A percentile compares a stretch with the other conserved stretches of the same genome.
These are phyloP conservation scores for Coemansia sp. DNA, from an alignment of 192 early-diverging fungal genomes.

Conservation along the genomic window DNA sequence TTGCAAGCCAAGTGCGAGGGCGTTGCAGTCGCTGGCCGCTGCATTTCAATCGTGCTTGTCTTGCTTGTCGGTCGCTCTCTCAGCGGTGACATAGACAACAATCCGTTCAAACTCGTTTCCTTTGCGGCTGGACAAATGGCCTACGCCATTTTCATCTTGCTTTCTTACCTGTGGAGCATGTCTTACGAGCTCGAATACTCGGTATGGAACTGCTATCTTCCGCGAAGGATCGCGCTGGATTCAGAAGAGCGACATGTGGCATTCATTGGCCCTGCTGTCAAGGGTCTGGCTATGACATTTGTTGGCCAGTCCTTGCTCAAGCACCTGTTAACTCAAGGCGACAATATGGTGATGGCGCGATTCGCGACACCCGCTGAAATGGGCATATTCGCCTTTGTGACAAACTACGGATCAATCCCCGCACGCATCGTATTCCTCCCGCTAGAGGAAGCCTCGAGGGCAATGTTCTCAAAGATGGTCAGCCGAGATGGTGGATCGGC, in stretches of 20 bases:
- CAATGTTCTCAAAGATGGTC: slow-evolving; percentile 73
- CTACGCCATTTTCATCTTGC: slow-evolving; percentile 63
- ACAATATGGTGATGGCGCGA: slow-evolving; percentile 83
- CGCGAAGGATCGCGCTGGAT: background rate
- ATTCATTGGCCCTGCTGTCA: slow-evolving; percentile 63
- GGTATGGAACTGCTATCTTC: slow-evolving; percentile 38
- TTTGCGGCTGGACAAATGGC: slow-evolving; percentile 81
- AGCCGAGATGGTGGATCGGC: background rate
- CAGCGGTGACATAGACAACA: slow-evolving; percentile 17
- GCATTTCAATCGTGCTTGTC: slow-evolving; percentile 64
- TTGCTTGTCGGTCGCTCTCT: slow-evolving; percentile 55
- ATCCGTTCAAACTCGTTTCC: slow-evolving; percentile 64
- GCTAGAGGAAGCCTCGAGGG: slow-evolving; percentile 86
- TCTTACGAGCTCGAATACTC: slow-evolving; percentile 36
- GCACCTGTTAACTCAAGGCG: slow-evolving; percentile 93
- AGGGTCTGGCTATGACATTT: slow-evolving; percentile 73
- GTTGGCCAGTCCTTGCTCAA: slow-evolving; percentile 89
- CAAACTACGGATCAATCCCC: slow-evolving; percentile 89
- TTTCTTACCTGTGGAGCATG: slow-evolving; percentile 61
- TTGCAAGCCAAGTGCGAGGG: slow-evolving; percentile 82
- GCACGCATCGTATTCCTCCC: slow-evolving; percentile 91
- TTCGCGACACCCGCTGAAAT: slow-evolving; percentile 59
- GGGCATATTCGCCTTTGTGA: slow-evolving; percentile 81
- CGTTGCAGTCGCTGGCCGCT: slow-evolving; percentile 71
- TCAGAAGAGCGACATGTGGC: background rate